Base-by-base conservation (phyloP, 2,329 filamentous ascomycete genomes). In the Claviceps purpurea region DNA sequence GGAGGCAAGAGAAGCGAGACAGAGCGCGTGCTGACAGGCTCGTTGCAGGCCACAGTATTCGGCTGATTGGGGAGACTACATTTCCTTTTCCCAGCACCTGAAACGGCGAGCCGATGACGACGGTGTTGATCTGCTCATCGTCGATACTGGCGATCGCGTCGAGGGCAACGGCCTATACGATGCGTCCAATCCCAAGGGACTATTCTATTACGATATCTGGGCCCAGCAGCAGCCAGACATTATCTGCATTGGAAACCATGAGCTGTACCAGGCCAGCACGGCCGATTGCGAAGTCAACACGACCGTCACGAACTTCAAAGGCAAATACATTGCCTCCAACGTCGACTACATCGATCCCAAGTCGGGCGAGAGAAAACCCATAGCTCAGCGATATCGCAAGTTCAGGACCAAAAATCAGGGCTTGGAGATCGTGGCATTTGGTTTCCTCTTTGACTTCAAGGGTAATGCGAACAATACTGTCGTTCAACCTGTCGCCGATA, bases 101-200 rank as follows among this genome's bases (percentile, higher is more conserved):
- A 85, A 81, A 52, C 77, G 81, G 58, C 83, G 80, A 62, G 89
- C 89, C 52, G 87, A 96, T 62, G 78, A 81, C 1, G 76, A 84
- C 50, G 89, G 89, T 45, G 80, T 79, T 30, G 93, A 98, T 65
- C 73, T 98, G 16, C 72, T 98, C n/a, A 73, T 98, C n/a, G 74
- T 98, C 56, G 93, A 98, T 65, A 96, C 90, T 0, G 93, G 93
- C 55, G 93, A 97, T 63, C 80, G 91, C 6, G 80, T 96, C 60
- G 93, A 97, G 67, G 89, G 91, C 39, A 97, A 95, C 64, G 93
- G 91, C 1, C 78, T 98, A 4, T 97, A 95, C 68, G 93, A 97
- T 65, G 85, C 84, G 5, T 95, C 89, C 0, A 74, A 77, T 30
- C 93, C 93, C 8, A 94, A 94, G 64, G 93, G 93, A 22, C 77